Percentiles rank a stretch among this genome's conserved stretches.
Evolutionary conservation across 306 rosid species (phyloP).

Genomic region (Acacia acuminata): DNA sequence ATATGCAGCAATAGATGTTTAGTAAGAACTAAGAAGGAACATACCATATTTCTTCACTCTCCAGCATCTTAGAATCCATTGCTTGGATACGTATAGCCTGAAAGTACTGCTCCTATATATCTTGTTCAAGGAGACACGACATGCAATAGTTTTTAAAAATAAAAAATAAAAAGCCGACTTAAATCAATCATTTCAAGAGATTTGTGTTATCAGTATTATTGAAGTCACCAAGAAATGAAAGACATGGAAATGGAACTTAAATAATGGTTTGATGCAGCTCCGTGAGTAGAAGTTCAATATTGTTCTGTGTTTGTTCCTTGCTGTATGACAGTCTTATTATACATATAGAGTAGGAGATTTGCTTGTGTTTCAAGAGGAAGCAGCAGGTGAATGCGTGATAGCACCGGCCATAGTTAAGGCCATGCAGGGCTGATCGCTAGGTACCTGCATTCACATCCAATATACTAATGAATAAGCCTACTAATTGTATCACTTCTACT

Average conservation of each 20-base stretch:
- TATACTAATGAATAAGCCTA: neutral
- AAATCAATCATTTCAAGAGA: neutral
- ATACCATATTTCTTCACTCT: neutral
- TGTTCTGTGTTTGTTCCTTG: neutral
- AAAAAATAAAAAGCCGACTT: too few relatives aligned
- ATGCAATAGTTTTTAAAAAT: too few relatives aligned
- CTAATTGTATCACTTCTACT: neutral
- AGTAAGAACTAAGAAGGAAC: neutral
- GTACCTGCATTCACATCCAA: conserved; percentile 36
- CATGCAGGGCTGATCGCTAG: conserved; percentile 39
- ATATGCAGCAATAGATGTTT: too few relatives aligned
- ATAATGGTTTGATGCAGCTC: neutral
- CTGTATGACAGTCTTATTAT: neutral
- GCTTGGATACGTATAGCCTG: neutral
- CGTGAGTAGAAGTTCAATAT: neutral
- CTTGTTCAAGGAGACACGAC: neutral
- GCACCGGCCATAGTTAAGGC: conserved; percentile 50
- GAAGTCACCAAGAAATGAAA: neutral
- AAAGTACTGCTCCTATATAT: too few relatives aligned
- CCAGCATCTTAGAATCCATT: neutral
- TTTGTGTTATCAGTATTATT: neutral
- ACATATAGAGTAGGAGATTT: neutral
- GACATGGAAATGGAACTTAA: neutral
- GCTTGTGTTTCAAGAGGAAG: neutral
- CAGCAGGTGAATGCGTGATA: conserved; percentile 50